Percentiles rank a stretch among this genome's conserved stretches.
Evolutionary conservation across 352 stramenopile genomes (phyloP).

Genomic region (Pythium utonaiense): DNA sequence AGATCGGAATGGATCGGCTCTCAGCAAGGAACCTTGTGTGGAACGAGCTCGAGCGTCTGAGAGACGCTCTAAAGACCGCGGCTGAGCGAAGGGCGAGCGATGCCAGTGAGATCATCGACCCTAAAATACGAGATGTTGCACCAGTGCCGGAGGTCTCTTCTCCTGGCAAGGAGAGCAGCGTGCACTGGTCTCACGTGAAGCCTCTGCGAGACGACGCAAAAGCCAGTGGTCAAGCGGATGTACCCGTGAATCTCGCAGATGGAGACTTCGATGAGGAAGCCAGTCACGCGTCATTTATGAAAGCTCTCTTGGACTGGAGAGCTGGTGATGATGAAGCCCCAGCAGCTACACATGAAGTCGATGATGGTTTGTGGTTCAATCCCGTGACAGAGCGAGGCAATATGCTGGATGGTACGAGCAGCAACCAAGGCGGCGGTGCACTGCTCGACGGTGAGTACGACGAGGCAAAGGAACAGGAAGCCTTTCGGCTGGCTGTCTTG

Average conservation of each 20-base stretch:
- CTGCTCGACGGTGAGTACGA: constrained; percentile 61
- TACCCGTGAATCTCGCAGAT: constrained; percentile 70
- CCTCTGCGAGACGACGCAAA: constrained; percentile 41
- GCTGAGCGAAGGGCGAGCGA: neutral
- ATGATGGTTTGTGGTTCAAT: constrained; percentile 61
- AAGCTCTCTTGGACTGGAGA: constrained; percentile 75
- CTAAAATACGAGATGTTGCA: constrained; percentile 43
- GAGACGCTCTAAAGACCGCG: constrained; percentile 7
- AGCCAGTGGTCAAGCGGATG: constrained; percentile 18
- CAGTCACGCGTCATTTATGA: constrained; percentile 76
- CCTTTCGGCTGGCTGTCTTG: constrained; percentile 52
- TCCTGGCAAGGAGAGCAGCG: constrained; percentile 15
- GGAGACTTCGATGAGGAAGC: constrained; percentile 72
- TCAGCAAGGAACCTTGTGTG: constrained; percentile 59
- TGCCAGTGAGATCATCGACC: constrained; percentile 51
- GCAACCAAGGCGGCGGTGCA: constrained; percentile 27
- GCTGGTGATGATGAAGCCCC: constrained; percentile 29
- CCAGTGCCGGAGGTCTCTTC: constrained; percentile 26
- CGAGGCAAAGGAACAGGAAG: constrained; percentile 65
- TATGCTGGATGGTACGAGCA: constrained; percentile 4
- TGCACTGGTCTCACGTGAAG: constrained; percentile 74
- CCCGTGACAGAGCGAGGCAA: constrained; percentile 16
- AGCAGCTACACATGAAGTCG: constrained; percentile 22
- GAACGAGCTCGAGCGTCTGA: constrained; percentile 48
- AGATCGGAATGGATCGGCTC: constrained; percentile 53